A percentile compares a stretch with the other conserved stretches of the same genome.
phyloP scores from a whole-genome alignment of 2,329 filamentous ascomycete species.

The Delphinella strobiligena region DNA sequence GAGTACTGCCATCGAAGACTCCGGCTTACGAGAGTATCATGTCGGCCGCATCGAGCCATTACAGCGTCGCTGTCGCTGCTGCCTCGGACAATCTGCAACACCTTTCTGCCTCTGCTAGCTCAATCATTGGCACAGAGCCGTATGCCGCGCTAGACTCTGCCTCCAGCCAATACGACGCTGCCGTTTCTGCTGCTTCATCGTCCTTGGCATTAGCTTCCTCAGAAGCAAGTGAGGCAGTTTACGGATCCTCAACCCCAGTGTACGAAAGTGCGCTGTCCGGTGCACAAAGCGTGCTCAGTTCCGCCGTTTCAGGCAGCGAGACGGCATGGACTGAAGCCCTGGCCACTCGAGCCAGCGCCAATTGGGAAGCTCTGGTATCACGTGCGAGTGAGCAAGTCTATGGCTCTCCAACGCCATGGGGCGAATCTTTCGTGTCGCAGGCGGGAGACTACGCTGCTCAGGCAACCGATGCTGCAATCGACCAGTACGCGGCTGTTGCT shows the following conservation, averaged over 20 bases:
- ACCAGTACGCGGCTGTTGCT: constrained; percentile 59
- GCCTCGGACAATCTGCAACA: constrained; percentile 19
- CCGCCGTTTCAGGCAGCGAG: constrained; percentile 33
- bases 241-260: constrained; percentile 46
- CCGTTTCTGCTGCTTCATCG: constrained; percentile 16
- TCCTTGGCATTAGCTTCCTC: constrained; percentile 6
- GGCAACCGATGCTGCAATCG: constrained; percentile 47
- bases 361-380: constrained; percentile 52
- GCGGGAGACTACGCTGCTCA: constrained; percentile 49
- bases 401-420: constrained; percentile 46
- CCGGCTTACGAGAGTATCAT: constrained; percentile 58
- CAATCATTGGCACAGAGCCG: constrained; percentile 9
- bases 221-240: constrained; percentile 31
- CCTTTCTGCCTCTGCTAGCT: constrained; percentile 14
- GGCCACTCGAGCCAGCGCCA: constrained; percentile 45
- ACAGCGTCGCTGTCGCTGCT: constrained; percentile 21
- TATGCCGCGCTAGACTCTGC: constrained; percentile 15
- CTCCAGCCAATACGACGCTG: constrained; percentile 19
- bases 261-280: constrained; percentile 58
- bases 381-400: constrained; percentile 60
- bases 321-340: constrained; percentile 42
- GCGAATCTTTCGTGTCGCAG: constrained; percentile 34
- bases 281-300: constrained; percentile 35
- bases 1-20: constrained; percentile 37
- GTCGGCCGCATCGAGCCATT: constrained; percentile 41